A percentile compares a stretch with the other conserved stretches of the same genome.
phyloP scores from a whole-genome alignment of 2,329 filamentous ascomycete species.

The Aureobasidium musti region DNA sequence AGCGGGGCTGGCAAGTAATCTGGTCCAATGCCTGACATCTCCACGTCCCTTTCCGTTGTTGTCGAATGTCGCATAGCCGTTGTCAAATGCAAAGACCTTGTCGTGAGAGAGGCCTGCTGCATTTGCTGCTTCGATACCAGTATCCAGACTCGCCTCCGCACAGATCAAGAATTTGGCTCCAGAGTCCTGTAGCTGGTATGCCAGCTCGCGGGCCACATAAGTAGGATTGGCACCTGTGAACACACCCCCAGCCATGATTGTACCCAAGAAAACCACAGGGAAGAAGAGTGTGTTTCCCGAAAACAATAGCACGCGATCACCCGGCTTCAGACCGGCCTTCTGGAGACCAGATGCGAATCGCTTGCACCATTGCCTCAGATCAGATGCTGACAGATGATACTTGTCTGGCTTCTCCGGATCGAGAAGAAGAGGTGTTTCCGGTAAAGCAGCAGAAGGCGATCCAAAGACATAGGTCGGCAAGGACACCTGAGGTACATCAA shows the following conservation, averaged over 20 bases:
- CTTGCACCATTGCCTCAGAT: conserved; percentile 70
- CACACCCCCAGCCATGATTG: conserved; percentile 74
- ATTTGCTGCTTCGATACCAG: conserved; percentile 66
- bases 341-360: conserved; percentile 68
- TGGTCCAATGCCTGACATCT: conserved; percentile 63
- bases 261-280: conserved; percentile 68
- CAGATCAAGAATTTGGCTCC: conserved; percentile 67
- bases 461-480: conserved; percentile 54
- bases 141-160: conserved; percentile 61
- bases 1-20: conserved; percentile 56
- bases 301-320: conserved; percentile 73
- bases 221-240: conserved; percentile 75
- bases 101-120: conserved; percentile 57
- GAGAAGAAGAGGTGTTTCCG: conserved; percentile 53
- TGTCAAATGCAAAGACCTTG: conserved; percentile 67
- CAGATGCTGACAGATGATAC: conserved; percentile 63
- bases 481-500: conserved; percentile 51
- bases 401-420: conserved; percentile 68
- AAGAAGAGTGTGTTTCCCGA: conserved; percentile 74
- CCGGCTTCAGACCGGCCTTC: conserved; percentile 63
- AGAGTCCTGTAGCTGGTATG: conserved; percentile 72
- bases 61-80: conserved; percentile 50
- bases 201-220: conserved; percentile 70
- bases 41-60: conserved; percentile 39
- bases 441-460: conserved; percentile 51